Conservation (phyloP, 805 yeast species). For the Metschnikowia proteae region DNA sequence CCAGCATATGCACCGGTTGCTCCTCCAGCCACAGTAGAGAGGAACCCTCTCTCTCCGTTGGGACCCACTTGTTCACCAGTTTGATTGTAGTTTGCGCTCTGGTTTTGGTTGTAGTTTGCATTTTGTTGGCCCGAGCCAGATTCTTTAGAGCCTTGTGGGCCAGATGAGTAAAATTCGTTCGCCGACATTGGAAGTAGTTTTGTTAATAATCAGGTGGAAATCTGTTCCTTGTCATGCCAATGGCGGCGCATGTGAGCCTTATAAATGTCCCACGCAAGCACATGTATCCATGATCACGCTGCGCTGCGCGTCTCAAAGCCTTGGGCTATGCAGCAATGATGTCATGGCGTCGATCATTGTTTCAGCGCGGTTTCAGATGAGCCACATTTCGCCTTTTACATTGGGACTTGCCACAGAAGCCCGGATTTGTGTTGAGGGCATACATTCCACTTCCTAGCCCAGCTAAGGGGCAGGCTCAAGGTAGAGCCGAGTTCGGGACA, state of each 20-base stretch:
- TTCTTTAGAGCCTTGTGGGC: conserved; percentile 24
- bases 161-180: conserved; percentile 51
- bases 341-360: neutral
- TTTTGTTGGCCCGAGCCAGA: conserved; percentile 8
- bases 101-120: conserved; percentile 11
- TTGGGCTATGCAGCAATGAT: conserved; percentile 1
- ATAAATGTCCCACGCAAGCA: neutral
- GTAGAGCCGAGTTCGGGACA: no score
- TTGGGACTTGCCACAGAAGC: no score
- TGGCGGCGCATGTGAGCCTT: neutral
- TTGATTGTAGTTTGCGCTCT: conserved; percentile 7
- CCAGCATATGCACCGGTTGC: conserved; percentile 39
- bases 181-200: conserved; percentile 42
- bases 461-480: neutral
- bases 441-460: neutral
- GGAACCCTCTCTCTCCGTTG: conserved; percentile 27
- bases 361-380: neutral
- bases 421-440: no score
- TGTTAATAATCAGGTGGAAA: no score
- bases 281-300: neutral
- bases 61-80: conserved; percentile 14
- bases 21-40: conserved; percentile 27
- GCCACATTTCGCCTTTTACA: neutral
- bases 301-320: conserved; percentile 3
- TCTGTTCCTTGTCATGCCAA: no score